A percentile compares a stretch with the other conserved stretches of the same genome.
Conservation (phyloP, 2,329 filamentous ascomycete species). For the Hypoxylon sp. region DNA sequence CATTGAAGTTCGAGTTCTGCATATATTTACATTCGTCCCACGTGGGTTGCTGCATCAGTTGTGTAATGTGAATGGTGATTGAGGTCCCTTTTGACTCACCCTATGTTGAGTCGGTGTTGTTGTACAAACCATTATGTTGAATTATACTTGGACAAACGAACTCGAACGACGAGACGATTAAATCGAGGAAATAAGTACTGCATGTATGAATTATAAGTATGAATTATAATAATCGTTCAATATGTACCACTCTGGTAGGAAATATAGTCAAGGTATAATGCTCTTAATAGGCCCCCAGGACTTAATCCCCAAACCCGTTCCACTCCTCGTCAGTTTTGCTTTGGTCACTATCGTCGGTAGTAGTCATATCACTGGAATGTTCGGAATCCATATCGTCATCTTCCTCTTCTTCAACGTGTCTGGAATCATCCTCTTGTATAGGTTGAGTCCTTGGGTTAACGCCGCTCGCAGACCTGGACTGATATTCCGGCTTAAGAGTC, state of each 20-base stretch:
- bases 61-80: not conserved
- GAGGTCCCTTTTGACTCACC: not conserved
- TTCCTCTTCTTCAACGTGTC: conserved; percentile 55
- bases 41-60: not conserved
- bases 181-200: not conserved
- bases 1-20: conserved; percentile 26
- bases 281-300: not conserved
- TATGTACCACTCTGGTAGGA: not conserved
- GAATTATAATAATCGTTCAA: not conserved
- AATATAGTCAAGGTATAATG: not conserved
- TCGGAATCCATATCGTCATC: conserved; percentile 40
- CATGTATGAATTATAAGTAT: not conserved
- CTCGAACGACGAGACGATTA: not conserved
- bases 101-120: not conserved
- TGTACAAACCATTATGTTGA: not conserved
- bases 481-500: conserved; percentile 51
- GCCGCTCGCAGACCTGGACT: conserved; percentile 58
- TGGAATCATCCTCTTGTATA: conserved; percentile 57
- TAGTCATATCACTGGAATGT: conserved; percentile 27
- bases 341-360: not conserved
- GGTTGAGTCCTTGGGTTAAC: conserved; percentile 57
- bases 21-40: not conserved
- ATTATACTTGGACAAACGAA: not conserved
- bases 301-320: conserved; percentile 56
- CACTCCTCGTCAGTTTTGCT: conserved; percentile 48